Evolutionary conservation across 139 green algal genomes (phyloP).

Genomic region (Chlamydomonas urium): DNA sequence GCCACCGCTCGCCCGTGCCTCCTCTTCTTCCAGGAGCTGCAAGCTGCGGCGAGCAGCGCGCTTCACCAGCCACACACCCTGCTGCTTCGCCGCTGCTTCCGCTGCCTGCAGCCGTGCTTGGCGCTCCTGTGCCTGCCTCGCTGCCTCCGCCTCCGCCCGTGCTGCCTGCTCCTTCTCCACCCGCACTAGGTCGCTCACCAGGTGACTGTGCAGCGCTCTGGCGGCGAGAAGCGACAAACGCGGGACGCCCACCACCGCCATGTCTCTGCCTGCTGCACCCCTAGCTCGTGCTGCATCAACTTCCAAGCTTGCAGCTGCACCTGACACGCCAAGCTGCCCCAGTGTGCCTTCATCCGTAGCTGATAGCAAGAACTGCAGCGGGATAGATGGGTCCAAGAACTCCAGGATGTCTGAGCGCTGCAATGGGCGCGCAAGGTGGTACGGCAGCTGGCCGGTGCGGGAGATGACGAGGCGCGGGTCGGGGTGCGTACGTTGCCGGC

Average conservation of each 20-base stretch:
- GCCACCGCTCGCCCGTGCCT: too few species aligned
- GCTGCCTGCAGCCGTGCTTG: too few species aligned
- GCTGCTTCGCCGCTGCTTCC: too few species aligned
- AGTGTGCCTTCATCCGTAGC: conserved; percentile 7
- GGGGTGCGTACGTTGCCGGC: conserved; percentile 23
- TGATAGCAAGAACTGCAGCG: conserved; percentile 36
- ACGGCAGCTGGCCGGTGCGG: conserved; percentile 26
- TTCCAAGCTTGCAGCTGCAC: too few species aligned
- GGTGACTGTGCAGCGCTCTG: conserved; percentile 21
- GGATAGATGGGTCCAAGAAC: conserved; percentile 39
- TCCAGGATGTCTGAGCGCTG: conserved; percentile 19
- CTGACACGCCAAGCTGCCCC: too few species aligned
- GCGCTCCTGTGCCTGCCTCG: too few species aligned
- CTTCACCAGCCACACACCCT: too few species aligned
- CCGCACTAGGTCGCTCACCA: conserved; percentile 16
- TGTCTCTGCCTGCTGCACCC: not conserved
- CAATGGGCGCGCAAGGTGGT: conserved; percentile 15
- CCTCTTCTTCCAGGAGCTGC: too few species aligned
- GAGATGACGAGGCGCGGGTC: conserved; percentile 41
- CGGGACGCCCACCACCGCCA: not conserved
- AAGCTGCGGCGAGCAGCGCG: too few species aligned
- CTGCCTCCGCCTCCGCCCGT: too few species aligned
- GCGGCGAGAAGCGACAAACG: conserved; percentile 26
- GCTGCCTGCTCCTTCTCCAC: too few species aligned
- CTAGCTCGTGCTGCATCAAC: not conserved